These are phyloP conservation scores for Stemphylium vesicarium DNA, from an alignment of 2,329 filamentous ascomycete genomes.

Conservation along the genomic window DNA sequence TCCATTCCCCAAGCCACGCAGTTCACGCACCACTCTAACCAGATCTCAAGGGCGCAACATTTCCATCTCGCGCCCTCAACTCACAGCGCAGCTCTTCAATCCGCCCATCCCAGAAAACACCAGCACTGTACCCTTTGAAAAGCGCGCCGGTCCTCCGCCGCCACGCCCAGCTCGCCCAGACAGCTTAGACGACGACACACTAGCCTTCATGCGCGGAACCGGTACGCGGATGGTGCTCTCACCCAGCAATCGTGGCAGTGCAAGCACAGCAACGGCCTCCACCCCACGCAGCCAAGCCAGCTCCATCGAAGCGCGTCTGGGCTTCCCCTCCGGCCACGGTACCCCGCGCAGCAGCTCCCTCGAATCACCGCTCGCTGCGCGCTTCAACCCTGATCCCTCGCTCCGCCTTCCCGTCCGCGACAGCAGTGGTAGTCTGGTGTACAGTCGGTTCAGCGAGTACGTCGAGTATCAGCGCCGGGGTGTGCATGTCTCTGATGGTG, in stretches of 20 bases:
- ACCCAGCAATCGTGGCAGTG: constrained; percentile 8
- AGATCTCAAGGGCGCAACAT: not conserved
- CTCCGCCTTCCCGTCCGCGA: constrained; percentile 19
- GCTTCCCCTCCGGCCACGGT: constrained; percentile 15
- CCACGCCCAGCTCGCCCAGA: constrained; percentile 23
- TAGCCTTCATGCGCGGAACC: constrained; percentile 22
- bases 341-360: constrained; percentile 10
- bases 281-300: constrained; percentile 9
- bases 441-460: constrained; percentile 24
- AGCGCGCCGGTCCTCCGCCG: constrained; percentile 19
- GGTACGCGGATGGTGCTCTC: constrained; percentile 21
- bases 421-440: constrained; percentile 13
- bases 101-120: constrained; percentile 4
- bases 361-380: constrained; percentile 18
- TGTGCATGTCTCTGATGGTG: constrained; percentile 12
- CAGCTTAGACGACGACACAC: constrained; percentile 21
- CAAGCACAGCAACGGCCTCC: constrained; percentile 14
- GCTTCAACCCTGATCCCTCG: constrained; percentile 6
- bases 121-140: constrained; percentile 18
- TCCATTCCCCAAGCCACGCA: constrained; percentile 2
- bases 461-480: constrained; percentile 6
- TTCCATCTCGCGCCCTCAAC: constrained; percentile 24
- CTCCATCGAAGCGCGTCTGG: constrained; percentile 20
- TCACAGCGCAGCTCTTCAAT: constrained; percentile 8
- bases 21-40: constrained; percentile 5